Evolutionary conservation across 1,284 basidiomycete species (phyloP), one percentile per base, ranked within the genome.

Genomic region (Cryptococcus sp.): DNA sequence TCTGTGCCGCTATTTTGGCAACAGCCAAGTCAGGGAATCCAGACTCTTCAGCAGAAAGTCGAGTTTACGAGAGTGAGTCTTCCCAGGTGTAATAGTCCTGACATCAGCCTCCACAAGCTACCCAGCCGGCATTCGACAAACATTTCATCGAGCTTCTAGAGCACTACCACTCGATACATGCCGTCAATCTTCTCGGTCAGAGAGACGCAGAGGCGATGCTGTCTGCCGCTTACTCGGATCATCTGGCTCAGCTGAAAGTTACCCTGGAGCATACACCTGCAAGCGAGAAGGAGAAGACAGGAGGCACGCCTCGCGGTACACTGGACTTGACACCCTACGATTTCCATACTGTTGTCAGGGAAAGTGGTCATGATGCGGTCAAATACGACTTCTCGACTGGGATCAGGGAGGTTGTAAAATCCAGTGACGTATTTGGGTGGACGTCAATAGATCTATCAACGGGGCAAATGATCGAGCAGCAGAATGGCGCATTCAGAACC

Each of bases 1-100:
- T 92, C 88, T 60, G 89, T 97, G 41, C 92, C 92, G 52, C 86
- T 98, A 53, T 98, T 98, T 69, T 98, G 94, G 94, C 92, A 98
- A 71, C 94, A 98, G 70, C 91, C 94, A 73, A 91, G 90, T 23
- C 53, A 63, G 45, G 75, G 67, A 2, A 71, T 91, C 41, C 87
- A 91, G 66, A 91, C 91, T 4, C 86, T 96, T 64, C 87, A 89
- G 39, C 91, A 93, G 57, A 82, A 84, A 43, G 91, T 96, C 32
- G 90, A 93, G 68, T 88, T 96, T 53, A 94, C 71, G 3, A 54
- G 71, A 40, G 70, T 70, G 50, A 59, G 70, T 60, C 34, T 16
- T 3, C 7, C 24, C 16, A 18, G 19, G 32, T 14, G 5, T 5
- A 16, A 19, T 31, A 49, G 32, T 67, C 22, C 53, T 61, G 24